A percentile compares a stretch with the other conserved stretches of the same genome.
Conservation (phyloP, 2,329 filamentous ascomycete species). For the Coleophoma eucalyptorum region DNA sequence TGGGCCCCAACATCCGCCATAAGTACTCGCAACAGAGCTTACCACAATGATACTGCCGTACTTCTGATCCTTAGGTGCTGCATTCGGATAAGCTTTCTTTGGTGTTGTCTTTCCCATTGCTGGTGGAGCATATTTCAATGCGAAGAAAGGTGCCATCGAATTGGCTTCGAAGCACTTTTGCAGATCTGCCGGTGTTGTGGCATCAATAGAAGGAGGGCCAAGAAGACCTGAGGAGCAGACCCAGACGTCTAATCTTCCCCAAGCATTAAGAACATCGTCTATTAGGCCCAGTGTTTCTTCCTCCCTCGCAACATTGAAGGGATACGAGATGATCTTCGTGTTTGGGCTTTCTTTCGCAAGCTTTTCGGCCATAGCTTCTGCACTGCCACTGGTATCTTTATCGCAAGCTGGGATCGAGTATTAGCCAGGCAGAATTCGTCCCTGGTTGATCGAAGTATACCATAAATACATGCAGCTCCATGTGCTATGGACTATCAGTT, state of each 20-base stretch:
- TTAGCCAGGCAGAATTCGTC: no score
- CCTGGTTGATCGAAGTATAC: conserved; percentile 24
- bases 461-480: conserved; percentile 61
- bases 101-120: conserved; percentile 58
- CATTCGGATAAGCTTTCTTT: conserved; percentile 53
- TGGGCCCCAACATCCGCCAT: conserved; percentile 56
- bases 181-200: conserved; percentile 51
- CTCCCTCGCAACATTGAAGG: conserved; percentile 54
- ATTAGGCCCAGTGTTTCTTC: conserved; percentile 57
- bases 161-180: conserved; percentile 57
- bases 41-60: conserved; percentile 64
- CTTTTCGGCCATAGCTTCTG: conserved; percentile 34
- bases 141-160: conserved; percentile 59
- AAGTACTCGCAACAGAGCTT: conserved; percentile 50
- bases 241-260: conserved; percentile 57
- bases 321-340: conserved; percentile 59
- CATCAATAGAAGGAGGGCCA: conserved; percentile 51
- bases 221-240: conserved; percentile 54
- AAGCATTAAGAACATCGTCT: conserved; percentile 59
- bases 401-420: conserved; percentile 40
- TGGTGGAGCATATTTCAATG: conserved; percentile 59
- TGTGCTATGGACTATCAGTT: conserved; percentile 41
- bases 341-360: conserved; percentile 43
- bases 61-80: conserved; percentile 53
- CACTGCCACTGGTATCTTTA: conserved; percentile 33